These are phyloP conservation scores for Zymoseptoria passerinii DNA, from an alignment of 2,329 filamentous ascomycete genomes.

Conservation along the genomic window DNA sequence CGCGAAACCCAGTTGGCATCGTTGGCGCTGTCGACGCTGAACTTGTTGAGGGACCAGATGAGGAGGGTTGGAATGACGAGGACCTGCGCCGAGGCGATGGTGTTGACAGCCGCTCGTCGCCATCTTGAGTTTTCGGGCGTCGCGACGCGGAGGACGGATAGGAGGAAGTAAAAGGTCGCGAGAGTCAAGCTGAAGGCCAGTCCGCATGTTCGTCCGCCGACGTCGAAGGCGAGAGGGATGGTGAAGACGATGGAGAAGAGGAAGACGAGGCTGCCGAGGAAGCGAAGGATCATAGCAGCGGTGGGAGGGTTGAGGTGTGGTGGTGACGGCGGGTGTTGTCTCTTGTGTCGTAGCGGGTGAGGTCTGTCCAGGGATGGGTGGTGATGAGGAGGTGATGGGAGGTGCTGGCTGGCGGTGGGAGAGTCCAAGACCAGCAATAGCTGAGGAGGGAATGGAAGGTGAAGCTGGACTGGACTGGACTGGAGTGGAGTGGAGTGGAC, in stretches of 20 bases:
- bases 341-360: neutral
- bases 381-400: neutral
- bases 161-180: slow-evolving; percentile 82
- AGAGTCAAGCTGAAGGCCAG: slow-evolving; percentile 87
- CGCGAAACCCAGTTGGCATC: slow-evolving; percentile 67
- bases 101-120: slow-evolving; percentile 59
- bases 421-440: no score
- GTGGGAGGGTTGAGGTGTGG: neutral
- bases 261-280: slow-evolving; percentile 52
- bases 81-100: slow-evolving; percentile 74
- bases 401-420: neutral
- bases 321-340: neutral
- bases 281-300: slow-evolving; percentile 37
- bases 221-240: slow-evolving; percentile 95
- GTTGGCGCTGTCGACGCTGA: slow-evolving; percentile 78
- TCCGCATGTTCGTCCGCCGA: slow-evolving; percentile 88
- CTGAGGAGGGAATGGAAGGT: no score
- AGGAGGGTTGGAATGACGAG: slow-evolving; percentile 75
- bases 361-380: no score
- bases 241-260: slow-evolving; percentile 88
- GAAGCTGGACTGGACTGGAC: no score
- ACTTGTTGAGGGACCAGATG: slow-evolving; percentile 93
- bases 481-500: no score
- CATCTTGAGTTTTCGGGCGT: slow-evolving; percentile 73
- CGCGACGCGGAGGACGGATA: slow-evolving; percentile 69